Conservation (phyloP, 179 eudicot genomes). For the Drosera spatulata region DNA sequence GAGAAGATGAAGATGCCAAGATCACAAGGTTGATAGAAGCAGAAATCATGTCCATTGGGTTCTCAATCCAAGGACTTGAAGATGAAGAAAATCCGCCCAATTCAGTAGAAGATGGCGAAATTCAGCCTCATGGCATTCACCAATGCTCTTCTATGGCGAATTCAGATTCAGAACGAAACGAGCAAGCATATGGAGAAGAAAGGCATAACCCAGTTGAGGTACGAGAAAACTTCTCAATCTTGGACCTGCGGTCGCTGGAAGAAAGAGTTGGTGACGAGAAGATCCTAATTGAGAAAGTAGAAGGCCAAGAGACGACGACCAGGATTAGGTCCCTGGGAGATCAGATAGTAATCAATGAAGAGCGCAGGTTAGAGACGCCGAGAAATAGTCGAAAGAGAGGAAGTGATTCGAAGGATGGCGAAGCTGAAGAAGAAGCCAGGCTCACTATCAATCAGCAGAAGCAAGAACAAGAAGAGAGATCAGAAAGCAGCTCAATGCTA, state of each 20-base stretch:
- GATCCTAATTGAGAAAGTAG: not conserved
- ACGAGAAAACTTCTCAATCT: no score
- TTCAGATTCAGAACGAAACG: not conserved
- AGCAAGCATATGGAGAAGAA: no score
- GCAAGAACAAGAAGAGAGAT: not conserved
- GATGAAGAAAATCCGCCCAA: not conserved
- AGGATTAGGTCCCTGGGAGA: not conserved
- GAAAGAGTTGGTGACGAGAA: not conserved
- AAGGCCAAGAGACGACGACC: not conserved
- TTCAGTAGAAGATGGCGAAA: slow-evolving; percentile 2
- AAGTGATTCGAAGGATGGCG: not conserved
- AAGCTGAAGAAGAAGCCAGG: not conserved
- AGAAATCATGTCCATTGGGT: slow-evolving; percentile 2
- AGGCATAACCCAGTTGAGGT: no score
- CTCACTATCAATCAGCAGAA: no score
- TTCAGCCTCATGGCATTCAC: not conserved
- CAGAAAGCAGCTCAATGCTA: slow-evolving; percentile 15
- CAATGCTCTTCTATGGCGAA: no score
- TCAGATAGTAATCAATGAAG: not conserved
- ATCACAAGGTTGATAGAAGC: slow-evolving; percentile 7
- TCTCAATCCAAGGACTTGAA: not conserved
- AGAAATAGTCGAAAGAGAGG: slow-evolving; percentile 1
- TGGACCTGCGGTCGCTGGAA: no score
- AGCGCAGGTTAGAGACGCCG: not conserved
- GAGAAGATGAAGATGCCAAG: slow-evolving; percentile 2